Base-by-base conservation (phyloP, 306 rosid genomes). In the Psophocarpus tetragonolobus region DNA sequence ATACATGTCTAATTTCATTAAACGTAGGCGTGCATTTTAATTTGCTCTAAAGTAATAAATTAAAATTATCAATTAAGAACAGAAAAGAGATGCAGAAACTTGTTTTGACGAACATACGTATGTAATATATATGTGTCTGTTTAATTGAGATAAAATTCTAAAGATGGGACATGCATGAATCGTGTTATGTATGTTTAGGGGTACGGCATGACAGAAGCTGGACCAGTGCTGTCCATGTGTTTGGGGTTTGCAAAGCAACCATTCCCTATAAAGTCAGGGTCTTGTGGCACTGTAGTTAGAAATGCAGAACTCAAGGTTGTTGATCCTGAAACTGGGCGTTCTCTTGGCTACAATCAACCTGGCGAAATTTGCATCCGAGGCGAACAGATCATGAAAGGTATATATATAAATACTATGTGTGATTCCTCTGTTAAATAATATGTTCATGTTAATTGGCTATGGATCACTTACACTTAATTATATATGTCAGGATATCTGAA, bases 141-240 rank as follows among this genome's bases (percentile, higher is more conserved):
- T 8, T n/a, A n/a, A n/a, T n/a, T n/a, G 8, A 35, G 8, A 42
- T 42, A 26, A 35, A 7, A 4, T 8, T 24, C 56, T 10, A 11
- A 65, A 51, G 4, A 36, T 1, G 38, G 13, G 35, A 32, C 3
- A 8, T 62, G 21, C 7, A 47, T 27, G 30, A 70, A 32, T 75
- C 48, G n/a, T n/a, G n/a, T n/a, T 10, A 36, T 66, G 45, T 2
- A 15, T 45, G 0, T 67, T 30, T 33, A 94, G 97, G 97, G 98
- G 0, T 94, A 94, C 29, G 98, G 98, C 10, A 94, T 94, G 98
- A 94, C 98, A 0, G 98, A 94, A 81, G 98, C 98, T 1, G 98
- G 98, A 9, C 97, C 98, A 0, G 97, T 92, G 47, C 41, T 94
- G 5, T 83, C 97, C 2, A 92, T 92, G 97, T 87, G 91, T 58